Conservation (phyloP, 768 basidiomycete genomes). For the Pleurotus tuoliensis region DNA sequence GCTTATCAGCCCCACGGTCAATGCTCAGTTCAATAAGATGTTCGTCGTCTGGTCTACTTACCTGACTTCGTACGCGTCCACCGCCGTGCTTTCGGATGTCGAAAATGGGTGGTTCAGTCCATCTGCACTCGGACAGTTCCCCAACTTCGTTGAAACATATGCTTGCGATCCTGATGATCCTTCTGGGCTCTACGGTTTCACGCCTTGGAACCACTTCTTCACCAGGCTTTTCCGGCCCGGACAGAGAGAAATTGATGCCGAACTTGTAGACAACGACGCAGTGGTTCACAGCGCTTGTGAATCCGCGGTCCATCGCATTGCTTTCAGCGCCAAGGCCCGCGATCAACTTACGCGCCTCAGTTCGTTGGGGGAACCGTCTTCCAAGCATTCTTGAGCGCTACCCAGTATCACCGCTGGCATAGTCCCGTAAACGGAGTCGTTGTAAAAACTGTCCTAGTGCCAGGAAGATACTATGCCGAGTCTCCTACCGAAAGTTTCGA, state of each 20-base stretch:
- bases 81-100: conserved; percentile 33
- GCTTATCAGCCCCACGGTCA: conserved; percentile 41
- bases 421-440: conserved; percentile 48
- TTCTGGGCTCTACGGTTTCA: conserved; percentile 37
- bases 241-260: conserved; percentile 32
- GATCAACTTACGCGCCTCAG: conserved; percentile 31
- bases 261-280: conserved; percentile 17
- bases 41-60: conserved; percentile 47
- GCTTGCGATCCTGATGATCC: conserved; percentile 33
- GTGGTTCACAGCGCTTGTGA: conserved; percentile 53
- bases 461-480: conserved; percentile 48
- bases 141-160: conserved; percentile 34
- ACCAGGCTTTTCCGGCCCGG: conserved; percentile 33
- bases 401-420: conserved; percentile 64
- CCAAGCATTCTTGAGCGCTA: conserved; percentile 55
- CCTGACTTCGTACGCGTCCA: conserved; percentile 40
- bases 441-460: conserved; percentile 35
- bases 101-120: conserved; percentile 44
- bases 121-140: conserved; percentile 8
- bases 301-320: conserved; percentile 41
- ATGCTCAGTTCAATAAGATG: conserved; percentile 41
- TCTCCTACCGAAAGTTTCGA: conserved; percentile 16
- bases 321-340: conserved; percentile 29
- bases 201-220: conserved; percentile 56
- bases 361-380: conserved; percentile 50